A percentile compares a stretch with the other conserved stretches of the same genome.
phyloP scores from a whole-genome alignment of 2,329 filamentous ascomycete genomes.

The Hypoxylon sp. region DNA sequence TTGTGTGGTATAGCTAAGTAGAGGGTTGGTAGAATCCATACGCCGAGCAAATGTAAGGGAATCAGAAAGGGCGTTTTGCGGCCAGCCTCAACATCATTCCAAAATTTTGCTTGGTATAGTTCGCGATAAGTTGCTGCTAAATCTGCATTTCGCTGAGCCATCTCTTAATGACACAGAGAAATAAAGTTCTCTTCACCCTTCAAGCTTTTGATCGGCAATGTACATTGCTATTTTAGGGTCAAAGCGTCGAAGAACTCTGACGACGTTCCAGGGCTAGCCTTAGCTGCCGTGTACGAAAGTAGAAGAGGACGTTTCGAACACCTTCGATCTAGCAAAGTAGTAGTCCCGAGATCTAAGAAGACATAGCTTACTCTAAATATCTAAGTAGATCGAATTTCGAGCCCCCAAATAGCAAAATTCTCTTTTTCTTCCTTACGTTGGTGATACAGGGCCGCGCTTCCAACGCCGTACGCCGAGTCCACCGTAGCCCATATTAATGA shows the following conservation, averaged over 20 bases:
- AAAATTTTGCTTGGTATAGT: conserved; percentile 51
- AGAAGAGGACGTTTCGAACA: not conserved
- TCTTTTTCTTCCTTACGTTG: not conserved
- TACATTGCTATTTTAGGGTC: conserved; percentile 17
- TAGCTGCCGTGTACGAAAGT: not conserved
- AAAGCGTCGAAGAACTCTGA: conserved; percentile 15
- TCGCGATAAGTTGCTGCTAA: conserved; percentile 51
- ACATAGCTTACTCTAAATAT: not conserved
- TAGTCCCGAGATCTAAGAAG: not conserved
- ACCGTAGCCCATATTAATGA: conserved; percentile 7
- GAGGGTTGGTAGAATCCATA: conserved; percentile 64
- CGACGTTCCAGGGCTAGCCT: conserved; percentile 1
- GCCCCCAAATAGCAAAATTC: not conserved
- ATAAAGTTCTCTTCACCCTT: conserved; percentile 24
- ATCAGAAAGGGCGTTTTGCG: conserved; percentile 64
- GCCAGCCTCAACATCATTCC: conserved; percentile 56
- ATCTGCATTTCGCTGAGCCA: conserved; percentile 39
- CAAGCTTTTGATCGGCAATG: conserved; percentile 12
- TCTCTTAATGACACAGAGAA: conserved; percentile 21
- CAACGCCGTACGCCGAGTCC: conserved; percentile 7
- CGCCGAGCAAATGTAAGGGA: conserved; percentile 65
- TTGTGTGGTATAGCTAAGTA: conserved; percentile 71
- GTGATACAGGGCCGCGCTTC: not conserved
- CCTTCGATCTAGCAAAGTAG: not conserved
- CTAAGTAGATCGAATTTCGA: not conserved